Conservation (phyloP, 2,329 filamentous ascomycete species). For the Fusarium albosuccineum region DNA sequence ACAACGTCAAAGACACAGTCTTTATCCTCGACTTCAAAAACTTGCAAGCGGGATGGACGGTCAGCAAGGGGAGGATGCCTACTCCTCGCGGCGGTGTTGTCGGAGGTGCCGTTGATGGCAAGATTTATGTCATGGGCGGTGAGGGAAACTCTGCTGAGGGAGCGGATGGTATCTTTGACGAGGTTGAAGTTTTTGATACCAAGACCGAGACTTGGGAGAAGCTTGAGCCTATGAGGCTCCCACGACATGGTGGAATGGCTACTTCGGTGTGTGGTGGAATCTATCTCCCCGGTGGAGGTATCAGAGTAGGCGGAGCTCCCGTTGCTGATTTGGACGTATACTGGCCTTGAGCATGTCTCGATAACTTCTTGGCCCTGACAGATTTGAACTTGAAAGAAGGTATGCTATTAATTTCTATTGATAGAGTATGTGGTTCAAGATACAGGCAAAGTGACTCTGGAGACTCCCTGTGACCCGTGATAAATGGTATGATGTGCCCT, state of each 20-base stretch:
- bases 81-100: slow-evolving; percentile 52
- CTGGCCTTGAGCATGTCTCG: slow-evolving; percentile 16
- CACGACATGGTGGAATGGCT: slow-evolving; percentile 52
- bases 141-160: slow-evolving; percentile 48
- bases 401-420: too few relatives aligned
- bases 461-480: background rate
- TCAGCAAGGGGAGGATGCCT: slow-evolving; percentile 49
- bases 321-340: slow-evolving; percentile 34
- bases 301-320: slow-evolving; percentile 32
- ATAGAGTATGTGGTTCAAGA: too few relatives aligned
- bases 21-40: slow-evolving; percentile 51
- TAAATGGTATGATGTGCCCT: background rate
- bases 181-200: slow-evolving; percentile 50
- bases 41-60: slow-evolving; percentile 45
- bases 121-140: slow-evolving; percentile 54
- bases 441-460: too few relatives aligned
- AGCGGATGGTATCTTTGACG: slow-evolving; percentile 43
- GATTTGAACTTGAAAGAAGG: too few relatives aligned
- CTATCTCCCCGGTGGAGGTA: slow-evolving; percentile 54
- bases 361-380: background rate
- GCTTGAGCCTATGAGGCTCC: slow-evolving; percentile 47
- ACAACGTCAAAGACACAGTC: slow-evolving; percentile 51
- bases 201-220: slow-evolving; percentile 45
- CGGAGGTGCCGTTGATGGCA: slow-evolving; percentile 46
- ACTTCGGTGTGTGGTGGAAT: slow-evolving; percentile 45